These are phyloP conservation scores for Rhodotorula mucilaginosa DNA, from an alignment of 1,284 basidiomycete genomes.

Conservation along the genomic window DNA sequence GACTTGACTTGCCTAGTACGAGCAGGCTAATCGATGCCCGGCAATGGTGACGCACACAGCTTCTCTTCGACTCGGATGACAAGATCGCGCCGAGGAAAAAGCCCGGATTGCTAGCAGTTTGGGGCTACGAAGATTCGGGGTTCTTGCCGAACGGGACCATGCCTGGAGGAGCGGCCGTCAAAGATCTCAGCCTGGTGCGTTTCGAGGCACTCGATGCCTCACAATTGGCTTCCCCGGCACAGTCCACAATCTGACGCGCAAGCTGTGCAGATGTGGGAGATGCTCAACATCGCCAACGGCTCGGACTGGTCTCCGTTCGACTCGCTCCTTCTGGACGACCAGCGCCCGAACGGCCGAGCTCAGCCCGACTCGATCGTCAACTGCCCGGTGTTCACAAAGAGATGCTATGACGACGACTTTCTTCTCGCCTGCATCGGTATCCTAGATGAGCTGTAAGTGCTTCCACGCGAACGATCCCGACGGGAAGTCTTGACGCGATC, in stretches of 20 bases:
- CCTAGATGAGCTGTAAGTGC: constrained; percentile 28
- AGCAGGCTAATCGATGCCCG: no score
- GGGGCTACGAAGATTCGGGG: constrained; percentile 31
- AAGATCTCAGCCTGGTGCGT: constrained; percentile 32
- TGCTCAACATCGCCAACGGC: constrained; percentile 18
- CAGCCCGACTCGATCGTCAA: constrained; percentile 29
- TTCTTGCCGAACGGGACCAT: constrained; percentile 14
- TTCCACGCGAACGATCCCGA: neutral
- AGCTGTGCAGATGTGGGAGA: constrained; percentile 19
- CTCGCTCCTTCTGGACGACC: constrained; percentile 33
- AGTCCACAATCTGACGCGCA: neutral
- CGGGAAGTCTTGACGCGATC: neutral
- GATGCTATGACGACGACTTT: constrained; percentile 27
- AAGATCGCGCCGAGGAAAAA: constrained; percentile 3
- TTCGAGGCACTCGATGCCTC: neutral
- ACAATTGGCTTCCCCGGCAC: fast-evolving
- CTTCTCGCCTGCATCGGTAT: constrained; percentile 34
- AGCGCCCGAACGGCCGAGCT: constrained; percentile 15
- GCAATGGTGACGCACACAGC: neutral
- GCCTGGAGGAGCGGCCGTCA: constrained; percentile 13
- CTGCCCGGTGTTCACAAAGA: constrained; percentile 19
- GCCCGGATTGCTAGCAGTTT: constrained; percentile 2
- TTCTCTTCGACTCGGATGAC: constrained; percentile 14
- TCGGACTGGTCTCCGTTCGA: constrained; percentile 11
- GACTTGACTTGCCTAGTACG: neutral